Evolutionary conservation across 2,329 filamentous ascomycete genomes (phyloP).

Genomic region (Helotiales sp.): DNA sequence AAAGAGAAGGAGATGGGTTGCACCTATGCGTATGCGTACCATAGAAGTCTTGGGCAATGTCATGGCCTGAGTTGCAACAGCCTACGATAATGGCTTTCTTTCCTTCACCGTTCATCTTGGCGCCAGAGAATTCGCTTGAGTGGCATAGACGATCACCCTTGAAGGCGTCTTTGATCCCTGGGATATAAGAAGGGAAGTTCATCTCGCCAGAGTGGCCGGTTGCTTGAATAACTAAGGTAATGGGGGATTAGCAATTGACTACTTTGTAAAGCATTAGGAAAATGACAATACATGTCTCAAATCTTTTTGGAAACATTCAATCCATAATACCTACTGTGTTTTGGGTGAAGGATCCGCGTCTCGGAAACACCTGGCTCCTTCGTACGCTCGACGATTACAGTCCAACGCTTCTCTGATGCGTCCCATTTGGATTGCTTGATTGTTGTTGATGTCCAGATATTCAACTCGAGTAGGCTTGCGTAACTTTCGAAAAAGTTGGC

Average conservation of each 20-base stretch:
- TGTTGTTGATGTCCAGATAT: conserved; percentile 65
- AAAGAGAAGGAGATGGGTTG: too few relatives aligned
- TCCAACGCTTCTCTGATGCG: conserved; percentile 57
- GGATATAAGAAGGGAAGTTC: conserved; percentile 51
- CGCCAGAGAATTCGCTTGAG: conserved; percentile 63
- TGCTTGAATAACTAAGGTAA: conserved; percentile 35
- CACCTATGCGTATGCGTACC: too few relatives aligned
- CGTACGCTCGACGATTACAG: conserved; percentile 53
- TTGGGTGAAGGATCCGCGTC: conserved; percentile 29
- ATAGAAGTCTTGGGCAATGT: conserved; percentile 70
- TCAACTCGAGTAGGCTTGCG: conserved; percentile 66
- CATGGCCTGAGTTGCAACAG: conserved; percentile 70
- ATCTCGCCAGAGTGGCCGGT: conserved; percentile 54
- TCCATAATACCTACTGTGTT: too few relatives aligned
- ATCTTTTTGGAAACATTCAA: too few relatives aligned
- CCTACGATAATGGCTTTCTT: conserved; percentile 70
- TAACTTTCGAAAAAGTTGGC: conserved; percentile 72
- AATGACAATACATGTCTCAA: too few relatives aligned
- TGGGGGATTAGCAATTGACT: too few relatives aligned
- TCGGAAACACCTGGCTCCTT: conserved; percentile 41
- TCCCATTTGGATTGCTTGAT: conserved; percentile 56
- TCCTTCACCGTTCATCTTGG: conserved; percentile 51
- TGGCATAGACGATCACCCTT: conserved; percentile 64
- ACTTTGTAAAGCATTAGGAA: too few relatives aligned
- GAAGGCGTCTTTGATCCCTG: conserved; percentile 55